phyloP scores from a whole-genome alignment of 225 moss, liverwort and hornwort species.

The Asterella californica region DNA sequence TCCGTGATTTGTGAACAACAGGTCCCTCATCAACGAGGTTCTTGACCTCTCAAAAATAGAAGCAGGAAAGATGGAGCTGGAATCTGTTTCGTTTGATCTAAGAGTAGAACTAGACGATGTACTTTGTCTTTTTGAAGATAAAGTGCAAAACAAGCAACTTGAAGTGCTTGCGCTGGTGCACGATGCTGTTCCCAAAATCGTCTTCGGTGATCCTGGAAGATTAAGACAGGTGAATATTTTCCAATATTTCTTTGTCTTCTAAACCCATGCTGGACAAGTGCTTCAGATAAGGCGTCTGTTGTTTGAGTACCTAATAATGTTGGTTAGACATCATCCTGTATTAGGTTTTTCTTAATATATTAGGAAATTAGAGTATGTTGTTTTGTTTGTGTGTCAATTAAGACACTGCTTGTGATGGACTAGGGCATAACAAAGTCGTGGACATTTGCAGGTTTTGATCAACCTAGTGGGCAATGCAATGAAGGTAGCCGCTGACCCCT shows the following conservation, averaged over 20 bases:
- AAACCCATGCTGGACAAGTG: no score
- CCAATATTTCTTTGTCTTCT: neutral
- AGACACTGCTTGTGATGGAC: neutral
- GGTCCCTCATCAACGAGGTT: conserved; percentile 74
- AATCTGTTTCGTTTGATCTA: conserved; percentile 64
- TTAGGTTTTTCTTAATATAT: no score
- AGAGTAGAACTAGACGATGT: conserved; percentile 64
- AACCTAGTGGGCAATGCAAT: conserved; percentile 73
- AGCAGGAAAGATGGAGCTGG: conserved; percentile 81
- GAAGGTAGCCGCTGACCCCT: conserved; percentile 42
- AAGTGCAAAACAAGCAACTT: conserved; percentile 50
- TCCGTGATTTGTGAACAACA: conserved; percentile 7
- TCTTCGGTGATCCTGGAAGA: conserved; percentile 64
- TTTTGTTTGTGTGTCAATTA: neutral
- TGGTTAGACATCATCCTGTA: no score
- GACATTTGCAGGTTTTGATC: conserved; percentile 63
- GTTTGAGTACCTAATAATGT: no score
- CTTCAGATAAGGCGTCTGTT: neutral
- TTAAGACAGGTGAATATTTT: conserved; percentile 51
- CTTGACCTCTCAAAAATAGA: conserved; percentile 82
- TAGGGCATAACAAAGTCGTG: conserved; percentile 40
- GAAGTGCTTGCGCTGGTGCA: conserved; percentile 67
- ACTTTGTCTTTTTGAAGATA: conserved; percentile 60
- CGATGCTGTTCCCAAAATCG: conserved; percentile 51
- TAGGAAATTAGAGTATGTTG: neutral